Base-by-base conservation (phyloP, 495 filamentous ascomycete species). In the Sphaerosporella brunnea region DNA sequence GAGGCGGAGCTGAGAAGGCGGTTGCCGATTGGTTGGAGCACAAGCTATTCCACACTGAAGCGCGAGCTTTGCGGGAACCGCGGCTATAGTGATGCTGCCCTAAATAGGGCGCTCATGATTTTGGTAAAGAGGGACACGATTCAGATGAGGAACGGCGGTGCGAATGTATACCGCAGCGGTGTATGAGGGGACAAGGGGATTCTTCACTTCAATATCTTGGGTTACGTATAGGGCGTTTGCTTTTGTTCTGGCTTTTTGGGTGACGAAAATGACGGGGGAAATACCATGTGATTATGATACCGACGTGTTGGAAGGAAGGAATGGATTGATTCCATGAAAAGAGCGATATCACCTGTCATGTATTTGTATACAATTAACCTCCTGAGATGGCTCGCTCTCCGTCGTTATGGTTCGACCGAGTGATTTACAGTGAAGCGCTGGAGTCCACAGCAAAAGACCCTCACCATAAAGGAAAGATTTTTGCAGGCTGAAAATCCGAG, bases 1-100 rank as follows among this genome's bases (percentile, higher is more conserved):
- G 92, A 96, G 66, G 79, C 90, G 36, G 92, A 96, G 67, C 68
- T 99, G 51, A 77, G 82, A 63, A 72, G 84, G 46, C 69, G 90
- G 18, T 67, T 99, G 50, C 88, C 92, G 13, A 85, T 96, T 53
- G 92, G 92, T 10, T 96, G 87, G 85, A 87, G 78, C 55, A 93
- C 87, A 11, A 92, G 80, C 53, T 64, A 95, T 41, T 80, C 82
- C 0, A 93, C 84, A 2, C 64, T 99, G 44, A 77, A 79, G 47
- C 74, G 85, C 36, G 88, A 96, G 66, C 81, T 99, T 64, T 84
- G 92, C 20, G 86, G 88, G 53, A 78, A 78, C 23, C 78, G 82
- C 55, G 83, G 84, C 4, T 95, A 83, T 64, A 80, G 71, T 54
- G 92, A 99, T 65, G 75, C 81, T 57, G 78, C 82, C 16, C 69